Percentiles rank a stretch among this genome's conserved stretches.
Evolutionary conservation across 2,329 filamentous ascomycete genomes (phyloP).

Genomic region (Stenocarpella maydis): DNA sequence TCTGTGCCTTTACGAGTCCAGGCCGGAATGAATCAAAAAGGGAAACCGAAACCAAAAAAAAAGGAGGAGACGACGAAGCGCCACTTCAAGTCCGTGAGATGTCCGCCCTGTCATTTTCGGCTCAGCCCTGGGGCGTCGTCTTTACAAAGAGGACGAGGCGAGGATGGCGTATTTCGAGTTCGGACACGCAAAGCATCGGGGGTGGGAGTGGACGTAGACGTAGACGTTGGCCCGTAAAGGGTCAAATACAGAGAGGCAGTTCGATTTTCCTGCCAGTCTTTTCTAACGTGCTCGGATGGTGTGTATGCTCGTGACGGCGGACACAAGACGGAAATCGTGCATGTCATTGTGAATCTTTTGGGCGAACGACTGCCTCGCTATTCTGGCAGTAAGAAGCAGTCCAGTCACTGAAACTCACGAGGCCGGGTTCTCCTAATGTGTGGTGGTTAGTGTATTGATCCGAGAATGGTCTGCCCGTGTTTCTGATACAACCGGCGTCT

Average conservation of each 20-base stretch:
- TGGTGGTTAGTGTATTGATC: neutral
- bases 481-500: neutral
- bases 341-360: neutral
- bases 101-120: conserved; percentile 15
- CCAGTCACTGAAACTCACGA: neutral
- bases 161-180: conserved; percentile 11
- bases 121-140: neutral
- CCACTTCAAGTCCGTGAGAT: conserved; percentile 35
- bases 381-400: neutral
- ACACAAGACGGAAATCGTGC: neutral
- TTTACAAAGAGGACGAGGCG: neutral
- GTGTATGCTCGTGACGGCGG: neutral
- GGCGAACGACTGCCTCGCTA: neutral
- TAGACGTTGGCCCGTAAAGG: conserved; percentile 8
- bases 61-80: conserved; percentile 26
- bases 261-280: neutral
- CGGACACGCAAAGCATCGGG: conserved; percentile 22
- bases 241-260: conserved; percentile 24
- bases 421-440: neutral
- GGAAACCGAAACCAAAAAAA: conserved; percentile 39
- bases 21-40: conserved; percentile 48
- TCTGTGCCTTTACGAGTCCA: conserved; percentile 43
- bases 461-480: neutral
- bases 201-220: conserved; percentile 9
- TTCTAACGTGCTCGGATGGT: neutral